These are phyloP conservation scores for Colletotrichum echinochloae DNA, from an alignment of 2,329 filamentous ascomycete genomes.

Conservation along the genomic window DNA sequence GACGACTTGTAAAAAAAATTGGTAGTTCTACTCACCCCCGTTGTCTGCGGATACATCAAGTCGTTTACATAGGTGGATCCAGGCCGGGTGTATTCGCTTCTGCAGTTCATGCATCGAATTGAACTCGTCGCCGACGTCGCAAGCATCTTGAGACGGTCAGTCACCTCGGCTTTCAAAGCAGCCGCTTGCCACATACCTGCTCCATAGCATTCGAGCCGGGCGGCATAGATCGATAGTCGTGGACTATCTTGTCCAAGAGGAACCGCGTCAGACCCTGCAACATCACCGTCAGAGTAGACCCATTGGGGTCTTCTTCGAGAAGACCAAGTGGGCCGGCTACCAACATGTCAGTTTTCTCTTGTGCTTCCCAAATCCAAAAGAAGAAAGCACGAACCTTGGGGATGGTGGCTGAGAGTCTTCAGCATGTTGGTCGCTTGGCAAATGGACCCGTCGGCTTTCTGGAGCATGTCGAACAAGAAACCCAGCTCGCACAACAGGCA, in stretches of 20 bases:
- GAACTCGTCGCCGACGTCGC: constrained; percentile 77
- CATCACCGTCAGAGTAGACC: constrained; percentile 80
- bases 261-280: constrained; percentile 90
- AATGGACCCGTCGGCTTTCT: constrained; percentile 93
- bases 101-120: constrained; percentile 88
- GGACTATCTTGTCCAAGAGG: constrained; percentile 81
- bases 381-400: constrained; percentile 68
- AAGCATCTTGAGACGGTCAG: constrained; percentile 60
- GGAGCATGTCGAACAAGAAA: constrained; percentile 96
- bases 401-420: constrained; percentile 86
- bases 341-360: constrained; percentile 42
- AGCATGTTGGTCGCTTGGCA: constrained; percentile 97
- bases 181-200: constrained; percentile 60
- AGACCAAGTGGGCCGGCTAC: constrained; percentile 79
- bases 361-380: neutral
- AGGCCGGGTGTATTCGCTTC: constrained; percentile 84
- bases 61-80: constrained; percentile 88
- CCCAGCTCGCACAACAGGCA: constrained; percentile 95
- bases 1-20: neutral
- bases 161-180: constrained; percentile 6
- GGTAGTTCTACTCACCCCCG: constrained; percentile 1
- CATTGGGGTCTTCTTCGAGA: constrained; percentile 84
- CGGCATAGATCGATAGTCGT: constrained; percentile 79
- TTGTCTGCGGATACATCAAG: constrained; percentile 73
- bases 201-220: constrained; percentile 75